These are phyloP conservation scores for Pseudonectria buxi DNA, from an alignment of 2,329 filamentous ascomycete species.

Conservation along the genomic window DNA sequence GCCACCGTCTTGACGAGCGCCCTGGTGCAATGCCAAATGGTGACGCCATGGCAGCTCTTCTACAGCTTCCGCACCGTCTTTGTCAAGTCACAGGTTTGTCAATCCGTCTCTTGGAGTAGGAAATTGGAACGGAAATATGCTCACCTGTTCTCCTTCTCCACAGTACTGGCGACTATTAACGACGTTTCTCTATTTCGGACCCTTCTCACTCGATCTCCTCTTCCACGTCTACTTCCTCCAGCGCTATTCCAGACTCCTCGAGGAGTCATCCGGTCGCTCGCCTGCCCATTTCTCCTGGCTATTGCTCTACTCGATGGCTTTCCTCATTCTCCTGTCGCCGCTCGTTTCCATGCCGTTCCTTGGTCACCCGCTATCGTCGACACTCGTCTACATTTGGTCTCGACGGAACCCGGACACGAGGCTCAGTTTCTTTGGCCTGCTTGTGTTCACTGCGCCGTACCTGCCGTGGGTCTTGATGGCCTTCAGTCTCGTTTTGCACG, in stretches of 20 bases:
- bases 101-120: background rate
- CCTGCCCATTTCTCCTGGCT: slow-evolving; percentile 95
- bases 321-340: slow-evolving; percentile 75
- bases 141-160: slow-evolving; percentile 9
- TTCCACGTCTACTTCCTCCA: slow-evolving; percentile 99
- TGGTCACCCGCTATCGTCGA: slow-evolving; percentile 87
- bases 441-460: slow-evolving; percentile 91
- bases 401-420: slow-evolving; percentile 87
- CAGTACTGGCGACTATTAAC: slow-evolving; percentile 96
- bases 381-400: slow-evolving; percentile 96
- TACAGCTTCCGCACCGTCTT: slow-evolving; percentile 94
- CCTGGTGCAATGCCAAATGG: slow-evolving; percentile 85
- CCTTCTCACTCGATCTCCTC: slow-evolving; percentile 84
- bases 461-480: slow-evolving; percentile 92
- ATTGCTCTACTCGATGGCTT: slow-evolving; percentile 74
- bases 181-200: slow-evolving; percentile 96
- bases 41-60: slow-evolving; percentile 92
- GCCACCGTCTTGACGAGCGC: slow-evolving; percentile 82
- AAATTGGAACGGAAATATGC: background rate
- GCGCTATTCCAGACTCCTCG: slow-evolving; percentile 87
- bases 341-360: slow-evolving; percentile 89
- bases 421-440: slow-evolving; percentile 78
- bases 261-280: slow-evolving; percentile 87
- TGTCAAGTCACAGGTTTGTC: slow-evolving; percentile 75
- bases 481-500: slow-evolving; percentile 87